phyloP scores from a whole-genome alignment of 2,329 filamentous ascomycete genomes.

The Fusarium longipes region DNA sequence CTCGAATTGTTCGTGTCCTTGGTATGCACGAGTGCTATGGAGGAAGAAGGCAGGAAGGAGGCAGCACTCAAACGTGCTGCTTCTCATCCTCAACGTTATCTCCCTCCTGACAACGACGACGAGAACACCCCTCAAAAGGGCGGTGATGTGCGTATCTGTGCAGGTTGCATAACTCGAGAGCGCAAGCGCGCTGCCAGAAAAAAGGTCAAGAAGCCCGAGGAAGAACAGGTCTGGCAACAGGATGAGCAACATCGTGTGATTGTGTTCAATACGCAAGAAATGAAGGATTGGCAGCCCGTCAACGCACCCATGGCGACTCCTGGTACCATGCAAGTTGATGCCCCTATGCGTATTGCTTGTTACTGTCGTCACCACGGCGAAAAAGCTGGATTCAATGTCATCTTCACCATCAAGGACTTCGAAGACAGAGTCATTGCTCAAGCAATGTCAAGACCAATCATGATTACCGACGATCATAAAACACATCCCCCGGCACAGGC shows the following conservation, averaged over 20 bases:
- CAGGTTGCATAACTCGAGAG: constrained; percentile 91
- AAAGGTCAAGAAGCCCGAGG: constrained; percentile 91
- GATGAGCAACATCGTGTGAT: constrained; percentile 85
- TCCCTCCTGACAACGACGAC: constrained; percentile 63
- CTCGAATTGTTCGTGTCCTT: constrained; percentile 83
- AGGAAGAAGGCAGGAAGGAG: constrained; percentile 72
- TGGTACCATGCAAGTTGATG: constrained; percentile 80
- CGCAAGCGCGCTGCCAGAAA: constrained; percentile 91
- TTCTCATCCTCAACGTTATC: constrained; percentile 53
- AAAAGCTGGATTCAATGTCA: constrained; percentile 90
- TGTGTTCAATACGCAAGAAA: constrained; percentile 89
- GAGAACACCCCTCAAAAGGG: constrained; percentile 83
- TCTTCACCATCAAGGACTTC: constrained; percentile 92
- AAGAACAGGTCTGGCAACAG: constrained; percentile 86
- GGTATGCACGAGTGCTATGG: constrained; percentile 93
- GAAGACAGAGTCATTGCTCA: constrained; percentile 82
- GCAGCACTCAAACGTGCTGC: constrained; percentile 72
- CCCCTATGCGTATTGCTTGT: constrained; percentile 95
- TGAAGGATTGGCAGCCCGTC: constrained; percentile 82
- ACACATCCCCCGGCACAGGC: constrained; percentile 66
- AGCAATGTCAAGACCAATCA: constrained; percentile 85
- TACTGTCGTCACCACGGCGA: constrained; percentile 96
- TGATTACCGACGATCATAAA: constrained; percentile 99
- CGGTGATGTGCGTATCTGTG: constrained; percentile 92
- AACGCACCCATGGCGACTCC: constrained; percentile 63